Percentiles rank a stretch among this genome's conserved stretches.
Conservation (phyloP, 2,329 filamentous ascomycete species). For the Neofusicoccum laricinum region DNA sequence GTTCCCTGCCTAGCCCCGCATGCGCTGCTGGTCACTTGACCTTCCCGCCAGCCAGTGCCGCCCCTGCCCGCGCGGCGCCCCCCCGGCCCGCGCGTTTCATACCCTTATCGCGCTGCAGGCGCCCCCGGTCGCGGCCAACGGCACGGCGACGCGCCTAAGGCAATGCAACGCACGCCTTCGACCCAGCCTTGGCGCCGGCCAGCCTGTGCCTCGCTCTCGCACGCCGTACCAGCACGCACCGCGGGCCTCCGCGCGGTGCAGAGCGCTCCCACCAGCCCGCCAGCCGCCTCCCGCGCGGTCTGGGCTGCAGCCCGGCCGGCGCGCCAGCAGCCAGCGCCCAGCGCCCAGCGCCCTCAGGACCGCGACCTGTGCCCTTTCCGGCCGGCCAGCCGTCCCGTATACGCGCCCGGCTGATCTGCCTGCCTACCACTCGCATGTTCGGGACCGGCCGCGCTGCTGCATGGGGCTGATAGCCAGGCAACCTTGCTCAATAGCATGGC, state of each 20-base stretch:
- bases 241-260: too few species aligned
- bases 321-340: not conserved
- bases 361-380: conserved; percentile 1
- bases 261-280: too few species aligned
- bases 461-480: conserved; percentile 3
- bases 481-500: conserved; percentile 10
- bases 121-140: conserved; percentile 2
- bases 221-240: not conserved
- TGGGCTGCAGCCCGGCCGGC: not conserved
- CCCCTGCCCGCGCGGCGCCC: not conserved
- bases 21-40: conserved; percentile 62
- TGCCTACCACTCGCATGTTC: conserved; percentile 16
- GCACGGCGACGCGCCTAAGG: conserved; percentile 2
- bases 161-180: conserved; percentile 4
- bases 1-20: conserved; percentile 45
- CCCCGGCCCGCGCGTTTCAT: conserved; percentile 10
- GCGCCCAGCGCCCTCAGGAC: not conserved
- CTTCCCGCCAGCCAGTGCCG: conserved; percentile 35
- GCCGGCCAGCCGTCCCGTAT: conserved; percentile 15
- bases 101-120: conserved; percentile 15
- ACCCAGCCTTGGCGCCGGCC: conserved; percentile 1
- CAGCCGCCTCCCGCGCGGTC: not conserved
- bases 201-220: not conserved
- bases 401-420: conserved; percentile 17
- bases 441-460: conserved; percentile 15